phyloP scores from a whole-genome alignment of 2,329 filamentous ascomycete species.

The Ceratocystis harringtonii region DNA sequence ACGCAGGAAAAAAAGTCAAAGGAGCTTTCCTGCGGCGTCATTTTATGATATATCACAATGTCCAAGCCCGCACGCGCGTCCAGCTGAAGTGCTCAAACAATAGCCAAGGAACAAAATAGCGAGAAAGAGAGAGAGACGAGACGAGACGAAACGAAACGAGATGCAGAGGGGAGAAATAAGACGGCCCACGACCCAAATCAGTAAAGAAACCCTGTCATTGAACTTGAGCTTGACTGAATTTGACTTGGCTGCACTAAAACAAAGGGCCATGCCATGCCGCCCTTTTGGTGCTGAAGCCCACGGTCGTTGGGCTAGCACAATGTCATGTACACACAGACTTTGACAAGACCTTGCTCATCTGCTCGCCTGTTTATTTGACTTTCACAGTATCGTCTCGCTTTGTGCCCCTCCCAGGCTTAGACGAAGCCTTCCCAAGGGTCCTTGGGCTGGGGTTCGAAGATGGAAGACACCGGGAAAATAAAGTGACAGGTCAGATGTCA shows the following conservation, averaged over 20 bases:
- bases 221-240: too few species aligned
- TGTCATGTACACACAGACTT: neutral
- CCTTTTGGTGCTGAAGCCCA: neutral
- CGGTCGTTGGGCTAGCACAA: neutral
- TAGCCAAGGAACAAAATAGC: neutral
- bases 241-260: neutral
- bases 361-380: neutral
- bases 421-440: neutral
- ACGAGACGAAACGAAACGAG: neutral
- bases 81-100: conserved; percentile 3
- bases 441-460: neutral
- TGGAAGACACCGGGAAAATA: neutral
- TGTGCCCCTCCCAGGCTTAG: neutral
- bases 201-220: too few species aligned
- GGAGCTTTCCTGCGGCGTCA: neutral
- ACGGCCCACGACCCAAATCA: too few species aligned
- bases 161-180: neutral
- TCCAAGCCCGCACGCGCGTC: neutral
- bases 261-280: too few species aligned
- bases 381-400: neutral
- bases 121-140: neutral
- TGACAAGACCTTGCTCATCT: neutral
- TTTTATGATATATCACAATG: neutral
- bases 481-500: conserved; percentile 3
- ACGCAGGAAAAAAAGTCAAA: neutral